Percentiles rank a stretch among this genome's conserved stretches.
phyloP scores from a whole-genome alignment of 805 yeast species.

The Allodekkera sacchari region DNA sequence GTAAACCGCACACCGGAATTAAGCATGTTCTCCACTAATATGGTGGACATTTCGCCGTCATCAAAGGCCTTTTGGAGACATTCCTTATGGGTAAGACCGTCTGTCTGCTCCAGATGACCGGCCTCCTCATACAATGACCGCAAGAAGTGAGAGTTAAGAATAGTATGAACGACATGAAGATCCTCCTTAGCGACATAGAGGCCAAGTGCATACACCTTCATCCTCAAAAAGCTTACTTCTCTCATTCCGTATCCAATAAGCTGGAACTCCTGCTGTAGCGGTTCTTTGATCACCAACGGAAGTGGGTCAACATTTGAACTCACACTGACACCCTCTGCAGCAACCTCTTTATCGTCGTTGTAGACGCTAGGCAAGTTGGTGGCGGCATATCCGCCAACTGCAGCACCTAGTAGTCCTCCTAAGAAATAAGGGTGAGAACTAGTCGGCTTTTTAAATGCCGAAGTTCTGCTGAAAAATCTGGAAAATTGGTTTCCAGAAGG shows the following conservation, averaged over 20 bases:
- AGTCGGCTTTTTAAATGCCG: not conserved
- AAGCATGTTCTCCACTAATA: slow-evolving; percentile 48
- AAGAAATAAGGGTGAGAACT: not conserved
- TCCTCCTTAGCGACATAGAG: slow-evolving; percentile 67
- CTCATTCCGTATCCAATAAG: slow-evolving; percentile 77
- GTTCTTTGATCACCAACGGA: slow-evolving; percentile 14
- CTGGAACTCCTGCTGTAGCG: slow-evolving; percentile 28
- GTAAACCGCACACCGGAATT: slow-evolving; percentile 53
- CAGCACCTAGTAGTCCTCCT: not conserved
- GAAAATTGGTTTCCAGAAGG: too few species aligned
- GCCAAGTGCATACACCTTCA: slow-evolving; percentile 85
- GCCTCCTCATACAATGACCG: slow-evolving; percentile 21
- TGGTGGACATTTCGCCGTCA: slow-evolving; percentile 44
- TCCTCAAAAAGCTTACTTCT: slow-evolving; percentile 69
- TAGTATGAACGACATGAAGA: slow-evolving; percentile 27
- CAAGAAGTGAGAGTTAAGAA: slow-evolving; percentile 36
- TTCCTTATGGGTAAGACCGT: slow-evolving; percentile 25
- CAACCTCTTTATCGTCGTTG: slow-evolving; percentile 6
- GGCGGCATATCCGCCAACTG: not conserved
- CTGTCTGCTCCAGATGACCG: slow-evolving; percentile 5
- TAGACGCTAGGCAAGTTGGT: slow-evolving; percentile 1
- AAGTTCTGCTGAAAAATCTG: too few species aligned
- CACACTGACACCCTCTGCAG: slow-evolving; percentile 13
- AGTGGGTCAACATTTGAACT: slow-evolving; percentile 22
- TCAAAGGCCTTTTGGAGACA: slow-evolving; percentile 36